A percentile compares a stretch with the other conserved stretches of the same genome.
These are phyloP conservation scores for Colletotrichum tropicicola DNA, from an alignment of 2,329 filamentous ascomycete species.

Conservation along the genomic window DNA sequence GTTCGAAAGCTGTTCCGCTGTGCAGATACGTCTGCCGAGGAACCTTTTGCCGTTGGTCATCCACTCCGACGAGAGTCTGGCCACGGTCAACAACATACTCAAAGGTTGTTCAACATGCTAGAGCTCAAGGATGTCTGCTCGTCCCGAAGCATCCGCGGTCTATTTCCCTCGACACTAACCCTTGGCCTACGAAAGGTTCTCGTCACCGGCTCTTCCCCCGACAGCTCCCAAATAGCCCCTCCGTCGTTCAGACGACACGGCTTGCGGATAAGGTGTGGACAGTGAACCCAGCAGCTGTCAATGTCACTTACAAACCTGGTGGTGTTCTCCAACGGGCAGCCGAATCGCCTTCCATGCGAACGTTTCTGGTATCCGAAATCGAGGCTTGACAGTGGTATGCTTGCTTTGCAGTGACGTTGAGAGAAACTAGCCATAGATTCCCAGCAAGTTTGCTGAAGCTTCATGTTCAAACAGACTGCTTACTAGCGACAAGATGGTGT, in stretches of 20 bases:
- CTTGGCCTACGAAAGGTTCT: neutral
- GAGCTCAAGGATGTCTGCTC: neutral
- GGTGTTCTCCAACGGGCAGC: neutral
- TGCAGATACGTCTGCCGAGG: neutral
- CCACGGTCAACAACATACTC: neutral
- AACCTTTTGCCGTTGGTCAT: neutral
- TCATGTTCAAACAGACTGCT: neutral
- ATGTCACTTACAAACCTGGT: neutral
- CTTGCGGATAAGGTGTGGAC: neutral
- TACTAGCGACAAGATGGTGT: constrained; percentile 1
- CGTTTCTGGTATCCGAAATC: neutral
- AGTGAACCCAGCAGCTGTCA: neutral
- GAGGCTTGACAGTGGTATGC: neutral
- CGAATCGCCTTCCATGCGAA: neutral
- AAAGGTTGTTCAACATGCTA: neutral
- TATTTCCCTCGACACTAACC: neutral
- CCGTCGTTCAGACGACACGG: neutral
- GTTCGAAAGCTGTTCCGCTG: neutral
- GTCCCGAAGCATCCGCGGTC: constrained; percentile 6
- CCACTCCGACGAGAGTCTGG: neutral
- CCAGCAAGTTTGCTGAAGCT: neutral
- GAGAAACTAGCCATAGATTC: neutral
- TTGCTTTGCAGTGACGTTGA: neutral
- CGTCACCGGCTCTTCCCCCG: neutral
- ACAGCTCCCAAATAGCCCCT: neutral